Conservation (phyloP, 1,139 yeast species). For the Candida pseudoviswanathii region DNA sequence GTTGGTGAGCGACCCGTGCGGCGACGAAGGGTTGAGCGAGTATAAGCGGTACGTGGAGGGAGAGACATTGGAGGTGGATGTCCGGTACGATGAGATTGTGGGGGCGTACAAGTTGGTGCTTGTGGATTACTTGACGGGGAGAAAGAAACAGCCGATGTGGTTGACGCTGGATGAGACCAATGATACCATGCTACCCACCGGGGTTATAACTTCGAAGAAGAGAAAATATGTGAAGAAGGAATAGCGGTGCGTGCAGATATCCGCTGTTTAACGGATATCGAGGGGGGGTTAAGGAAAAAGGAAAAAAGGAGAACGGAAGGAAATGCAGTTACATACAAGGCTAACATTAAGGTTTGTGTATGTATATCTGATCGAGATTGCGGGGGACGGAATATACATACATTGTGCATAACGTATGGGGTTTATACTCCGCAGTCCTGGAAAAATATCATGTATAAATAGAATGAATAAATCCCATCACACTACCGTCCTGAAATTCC, state of each 20-base stretch:
- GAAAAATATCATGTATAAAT: too few relatives aligned
- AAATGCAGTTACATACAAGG: background rate
- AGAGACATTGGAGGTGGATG: conserved; percentile 22
- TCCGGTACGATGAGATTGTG: conserved; percentile 24
- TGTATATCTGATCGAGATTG: too few relatives aligned
- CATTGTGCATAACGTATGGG: too few relatives aligned
- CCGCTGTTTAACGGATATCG: background rate
- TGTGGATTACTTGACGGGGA: conserved; percentile 27
- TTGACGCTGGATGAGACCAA: conserved; percentile 25
- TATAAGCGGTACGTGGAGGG: conserved; percentile 25
- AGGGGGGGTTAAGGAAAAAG: background rate
- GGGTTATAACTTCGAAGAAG: conserved; percentile 8
- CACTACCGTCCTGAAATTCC: too few relatives aligned
- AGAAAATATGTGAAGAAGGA: conserved; percentile 5
- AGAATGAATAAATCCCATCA: too few relatives aligned
- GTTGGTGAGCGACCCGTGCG: conserved; percentile 33
- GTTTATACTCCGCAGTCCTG: too few relatives aligned
- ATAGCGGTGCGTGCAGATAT: conserved; percentile 1
- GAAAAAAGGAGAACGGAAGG: background rate
- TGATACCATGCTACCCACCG: conserved; percentile 30
- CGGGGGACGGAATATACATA: too few relatives aligned
- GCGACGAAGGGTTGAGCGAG: conserved; percentile 22
- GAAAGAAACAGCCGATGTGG: conserved; percentile 34
- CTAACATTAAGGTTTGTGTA: too few relatives aligned
- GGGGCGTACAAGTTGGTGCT: conserved; percentile 27